Conservation (phyloP, 306 rosid species). For the Oxytropis ochrocephala region DNA sequence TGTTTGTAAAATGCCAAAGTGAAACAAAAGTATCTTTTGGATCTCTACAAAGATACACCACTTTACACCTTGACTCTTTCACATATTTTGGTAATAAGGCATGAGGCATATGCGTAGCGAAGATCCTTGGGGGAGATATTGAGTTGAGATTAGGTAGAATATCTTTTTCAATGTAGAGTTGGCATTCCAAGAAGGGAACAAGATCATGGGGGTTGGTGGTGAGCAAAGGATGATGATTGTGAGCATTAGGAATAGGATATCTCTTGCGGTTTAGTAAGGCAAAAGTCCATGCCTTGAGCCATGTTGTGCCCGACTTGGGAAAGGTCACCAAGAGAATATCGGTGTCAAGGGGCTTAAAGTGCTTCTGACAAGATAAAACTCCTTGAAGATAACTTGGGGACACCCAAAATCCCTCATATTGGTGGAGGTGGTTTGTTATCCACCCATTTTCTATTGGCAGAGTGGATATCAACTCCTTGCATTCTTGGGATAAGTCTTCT, state of each 20-base stretch:
- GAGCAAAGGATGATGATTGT: constrained; percentile 11
- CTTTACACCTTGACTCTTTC: neutral
- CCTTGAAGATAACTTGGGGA: neutral
- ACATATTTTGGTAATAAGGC: neutral
- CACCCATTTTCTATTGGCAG: no score
- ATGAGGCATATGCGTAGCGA: no score
- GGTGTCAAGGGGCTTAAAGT: neutral
- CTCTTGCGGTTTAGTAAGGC: neutral
- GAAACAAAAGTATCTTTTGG: neutral
- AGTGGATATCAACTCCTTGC: no score
- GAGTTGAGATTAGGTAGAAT: neutral
- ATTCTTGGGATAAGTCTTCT: no score
- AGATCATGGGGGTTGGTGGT: neutral
- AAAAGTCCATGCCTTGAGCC: constrained; percentile 16
- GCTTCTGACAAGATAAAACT: neutral
- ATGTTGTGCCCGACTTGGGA: constrained; percentile 18
- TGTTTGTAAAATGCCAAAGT: no score
- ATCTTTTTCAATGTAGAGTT: neutral
- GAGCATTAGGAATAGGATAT: neutral
- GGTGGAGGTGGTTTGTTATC: neutral
- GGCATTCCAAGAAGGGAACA: neutral
- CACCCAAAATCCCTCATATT: constrained; percentile 8
- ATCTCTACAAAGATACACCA: neutral
- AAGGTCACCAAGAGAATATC: neutral
- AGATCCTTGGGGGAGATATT: no score